phyloP scores from a whole-genome alignment of 352 stramenopile genomes.

The Pythium dissotocum region DNA sequence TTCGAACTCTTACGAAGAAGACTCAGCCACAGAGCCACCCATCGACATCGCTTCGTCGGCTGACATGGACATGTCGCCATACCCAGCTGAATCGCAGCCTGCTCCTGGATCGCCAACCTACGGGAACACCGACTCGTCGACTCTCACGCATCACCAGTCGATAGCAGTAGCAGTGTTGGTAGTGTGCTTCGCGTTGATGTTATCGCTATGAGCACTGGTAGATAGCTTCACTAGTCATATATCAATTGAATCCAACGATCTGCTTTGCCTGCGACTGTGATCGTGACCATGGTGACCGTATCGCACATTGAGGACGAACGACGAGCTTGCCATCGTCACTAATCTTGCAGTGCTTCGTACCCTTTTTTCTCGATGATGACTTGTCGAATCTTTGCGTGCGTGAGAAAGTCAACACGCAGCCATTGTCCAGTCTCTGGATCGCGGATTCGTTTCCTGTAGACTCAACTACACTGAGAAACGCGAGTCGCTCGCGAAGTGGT shows the following conservation, averaged over 20 bases:
- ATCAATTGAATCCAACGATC: too few species aligned
- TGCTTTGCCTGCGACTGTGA: too few species aligned
- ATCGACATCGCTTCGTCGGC: slow-evolving; percentile 4
- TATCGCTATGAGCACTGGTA: neutral
- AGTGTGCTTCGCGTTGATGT: too few species aligned
- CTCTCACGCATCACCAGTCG: neutral
- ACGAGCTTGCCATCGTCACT: too few species aligned
- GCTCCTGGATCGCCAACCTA: neutral
- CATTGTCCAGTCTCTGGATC: neutral
- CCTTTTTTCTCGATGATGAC: neutral
- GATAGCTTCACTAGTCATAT: too few species aligned
- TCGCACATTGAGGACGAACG: too few species aligned
- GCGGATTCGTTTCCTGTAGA: neutral
- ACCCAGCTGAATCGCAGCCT: slow-evolving; percentile 1
- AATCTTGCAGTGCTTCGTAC: too few species aligned
- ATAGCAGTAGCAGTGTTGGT: neutral
- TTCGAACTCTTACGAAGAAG: neutral
- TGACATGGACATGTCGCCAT: neutral
- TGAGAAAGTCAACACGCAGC: neutral
- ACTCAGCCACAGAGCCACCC: neutral
- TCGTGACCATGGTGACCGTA: too few species aligned
- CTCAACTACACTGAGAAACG: neutral
- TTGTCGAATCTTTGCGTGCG: neutral
- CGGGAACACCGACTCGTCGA: neutral
- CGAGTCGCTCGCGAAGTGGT: neutral